Evolutionary conservation across 2,329 filamentous ascomycete species (phyloP), one percentile per base, ranked within the genome.

Genomic region (Cladosporium colombiae): DNA sequence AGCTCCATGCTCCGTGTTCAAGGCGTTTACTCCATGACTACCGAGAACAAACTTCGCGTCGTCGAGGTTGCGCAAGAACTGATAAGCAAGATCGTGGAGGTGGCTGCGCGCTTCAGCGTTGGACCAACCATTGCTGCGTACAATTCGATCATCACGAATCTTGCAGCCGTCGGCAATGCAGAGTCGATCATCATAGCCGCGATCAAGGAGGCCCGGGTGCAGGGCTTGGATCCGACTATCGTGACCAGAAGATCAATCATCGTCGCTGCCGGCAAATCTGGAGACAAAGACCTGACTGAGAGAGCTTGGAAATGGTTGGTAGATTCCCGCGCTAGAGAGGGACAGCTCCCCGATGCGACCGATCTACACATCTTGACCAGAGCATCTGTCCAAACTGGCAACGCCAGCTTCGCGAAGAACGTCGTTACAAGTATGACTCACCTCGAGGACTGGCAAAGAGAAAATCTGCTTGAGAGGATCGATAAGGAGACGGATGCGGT

Each of bases 101-200:
- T 76, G 0, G 78, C 76, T 62, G 68, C 70, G 11, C 67, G 67
- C 1, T 70, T 71, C 8, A 72, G 73, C 6, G 69, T 73, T 6
- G 65, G 66, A 5, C 77, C 78, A 0, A 70, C 66, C 31, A 62
- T 72, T 13, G 65, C 67, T 16, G 74, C 75, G 0, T 79, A 79
- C 69, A 78, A 79, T 59, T 75, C 74, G 7, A 75, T 81, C 55
- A 77, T 81, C 46, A 69, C 71, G 16, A 75, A 76, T 55, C 44
- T 78, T 46, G 79, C 73, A 7, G 73, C 74, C 6, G 50, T 29
- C 25, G 70, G 76, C 1, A 66, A 67, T 33, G 71, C 71, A 2
- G 71, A 70, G 27, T 70, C 75, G 13, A 65, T 76, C 2, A 67
- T 79, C 29, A 69, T 68, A 5, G 67, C 70, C 23, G 71, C 71